A percentile compares a stretch with the other conserved stretches of the same genome.
These are phyloP conservation scores for Thamnidium elegans DNA, from an alignment of 192 early-diverging fungal genomes.

Conservation along the genomic window DNA sequence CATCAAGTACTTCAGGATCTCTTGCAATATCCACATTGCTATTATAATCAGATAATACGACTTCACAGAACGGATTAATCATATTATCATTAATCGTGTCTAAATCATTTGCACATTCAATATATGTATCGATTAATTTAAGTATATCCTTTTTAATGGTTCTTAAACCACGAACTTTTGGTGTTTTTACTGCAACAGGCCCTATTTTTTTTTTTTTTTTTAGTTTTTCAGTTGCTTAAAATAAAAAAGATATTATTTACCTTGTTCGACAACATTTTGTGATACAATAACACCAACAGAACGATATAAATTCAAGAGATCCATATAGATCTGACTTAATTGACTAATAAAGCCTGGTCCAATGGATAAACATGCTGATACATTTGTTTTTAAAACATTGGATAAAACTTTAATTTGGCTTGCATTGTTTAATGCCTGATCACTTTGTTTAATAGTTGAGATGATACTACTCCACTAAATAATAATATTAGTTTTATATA, in stretches of 20 bases:
- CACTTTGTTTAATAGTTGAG: constrained; percentile 57
- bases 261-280: constrained; percentile 66
- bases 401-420: constrained; percentile 87
- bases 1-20: constrained; percentile 96
- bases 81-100: constrained; percentile 74
- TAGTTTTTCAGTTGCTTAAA: background rate
- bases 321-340: constrained; percentile 85
- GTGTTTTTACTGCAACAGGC: constrained; percentile 83
- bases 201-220: constrained; percentile 20
- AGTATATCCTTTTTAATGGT: constrained; percentile 97
- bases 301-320: constrained; percentile 89
- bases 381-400: constrained; percentile 95
- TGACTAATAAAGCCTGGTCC: constrained; percentile 87
- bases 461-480: constrained; percentile 78
- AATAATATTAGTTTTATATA: background rate
- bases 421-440: constrained; percentile 68
- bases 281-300: constrained; percentile 86
- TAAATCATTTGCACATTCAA: constrained; percentile 83
- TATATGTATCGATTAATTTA: constrained; percentile 87
- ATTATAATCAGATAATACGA: constrained; percentile 86
- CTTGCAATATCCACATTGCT: constrained; percentile 85
- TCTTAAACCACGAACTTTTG: constrained; percentile 85
- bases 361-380: constrained; percentile 83
- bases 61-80: constrained; percentile 87
- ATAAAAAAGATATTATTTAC: background rate